Percentiles rank a stretch among this genome's conserved stretches.
phyloP scores from a whole-genome alignment of 306 rosid genomes.

The Quercus engelmannii region DNA sequence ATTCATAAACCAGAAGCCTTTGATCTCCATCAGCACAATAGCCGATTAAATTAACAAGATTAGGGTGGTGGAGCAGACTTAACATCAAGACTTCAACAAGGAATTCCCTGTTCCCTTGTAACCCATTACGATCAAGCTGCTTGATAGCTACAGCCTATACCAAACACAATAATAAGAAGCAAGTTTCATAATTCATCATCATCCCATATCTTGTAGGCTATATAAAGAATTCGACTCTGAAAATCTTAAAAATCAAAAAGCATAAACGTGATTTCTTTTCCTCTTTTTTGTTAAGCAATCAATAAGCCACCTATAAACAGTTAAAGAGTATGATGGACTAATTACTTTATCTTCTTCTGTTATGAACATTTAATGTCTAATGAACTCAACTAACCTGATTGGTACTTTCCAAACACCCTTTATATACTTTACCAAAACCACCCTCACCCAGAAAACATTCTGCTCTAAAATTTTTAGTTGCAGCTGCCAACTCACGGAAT shows the following conservation, averaged over 20 bases:
- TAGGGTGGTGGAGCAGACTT: constrained; percentile 90
- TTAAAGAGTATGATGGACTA: too few species aligned
- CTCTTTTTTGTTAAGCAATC: not conserved
- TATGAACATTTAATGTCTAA: not conserved
- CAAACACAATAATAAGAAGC: constrained; percentile 22
- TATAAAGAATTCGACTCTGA: not conserved
- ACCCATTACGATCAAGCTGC: constrained; percentile 89
- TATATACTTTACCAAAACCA: constrained; percentile 88
- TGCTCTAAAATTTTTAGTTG: constrained; percentile 79
- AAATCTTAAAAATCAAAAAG: not conserved
- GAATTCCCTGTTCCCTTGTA: constrained; percentile 94
- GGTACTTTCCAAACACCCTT: constrained; percentile 71
- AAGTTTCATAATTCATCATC: constrained; percentile 9
- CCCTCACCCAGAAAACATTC: constrained; percentile 92
- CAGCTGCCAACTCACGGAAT: constrained; percentile 87
- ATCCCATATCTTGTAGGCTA: not conserved
- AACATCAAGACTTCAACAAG: constrained; percentile 92
- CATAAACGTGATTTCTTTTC: not conserved
- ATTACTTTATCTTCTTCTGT: constrained; percentile 4
- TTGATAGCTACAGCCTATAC: constrained; percentile 83
- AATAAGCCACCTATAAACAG: not conserved
- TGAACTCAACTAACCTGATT: constrained; percentile 58
- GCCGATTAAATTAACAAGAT: constrained; percentile 89
- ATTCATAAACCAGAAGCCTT: constrained; percentile 93
- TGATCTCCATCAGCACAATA: constrained; percentile 99